These are phyloP conservation scores for Gilbertella persicaria DNA, from an alignment of 371 early-diverging fungal species.

Conservation along the genomic window DNA sequence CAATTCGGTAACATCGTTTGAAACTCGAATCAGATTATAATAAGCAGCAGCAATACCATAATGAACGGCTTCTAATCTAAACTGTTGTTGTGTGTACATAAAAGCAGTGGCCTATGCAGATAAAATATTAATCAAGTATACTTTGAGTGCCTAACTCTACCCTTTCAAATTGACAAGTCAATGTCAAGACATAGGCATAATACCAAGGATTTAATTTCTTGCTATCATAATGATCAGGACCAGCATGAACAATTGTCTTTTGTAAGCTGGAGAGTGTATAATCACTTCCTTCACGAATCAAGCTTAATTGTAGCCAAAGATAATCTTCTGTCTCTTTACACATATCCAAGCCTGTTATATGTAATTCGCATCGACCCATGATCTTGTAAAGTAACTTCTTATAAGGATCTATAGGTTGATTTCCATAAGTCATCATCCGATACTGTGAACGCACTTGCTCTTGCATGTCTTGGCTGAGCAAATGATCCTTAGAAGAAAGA, in stretches of 20 bases:
- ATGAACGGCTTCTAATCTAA: slow-evolving; percentile 85
- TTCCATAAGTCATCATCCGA: slow-evolving; percentile 52
- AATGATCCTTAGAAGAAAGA: slow-evolving; percentile 42
- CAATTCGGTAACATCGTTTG: slow-evolving; percentile 46
- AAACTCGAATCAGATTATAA: slow-evolving; percentile 76
- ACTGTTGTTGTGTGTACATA: slow-evolving; percentile 59
- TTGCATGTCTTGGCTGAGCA: slow-evolving; percentile 48
- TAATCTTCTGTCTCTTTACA: slow-evolving; percentile 80
- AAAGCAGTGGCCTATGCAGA: slow-evolving; percentile 68
- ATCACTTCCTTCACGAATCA: slow-evolving; percentile 72
- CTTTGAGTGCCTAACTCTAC: slow-evolving; percentile 30
- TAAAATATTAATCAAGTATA: background rate
- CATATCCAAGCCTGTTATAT: slow-evolving; percentile 61
- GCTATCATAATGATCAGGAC: slow-evolving; percentile 66
- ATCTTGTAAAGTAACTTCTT: slow-evolving; percentile 86
- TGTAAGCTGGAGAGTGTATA: slow-evolving; percentile 20
- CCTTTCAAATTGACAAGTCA: slow-evolving; percentile 87
- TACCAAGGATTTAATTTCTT: slow-evolving; percentile 68
- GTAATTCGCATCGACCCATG: slow-evolving; percentile 84
- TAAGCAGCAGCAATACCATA: slow-evolving; percentile 84
- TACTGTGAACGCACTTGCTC: slow-evolving; percentile 58
- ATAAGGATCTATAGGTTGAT: slow-evolving; percentile 73
- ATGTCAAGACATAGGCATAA: slow-evolving; percentile 81
- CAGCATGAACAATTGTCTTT: slow-evolving; percentile 60
- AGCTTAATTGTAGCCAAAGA: slow-evolving; percentile 76